A percentile compares a stretch with the other conserved stretches of the same genome.
Conservation (phyloP, 176 grass and related monocot species). For the Pontederia crassipes region DNA sequence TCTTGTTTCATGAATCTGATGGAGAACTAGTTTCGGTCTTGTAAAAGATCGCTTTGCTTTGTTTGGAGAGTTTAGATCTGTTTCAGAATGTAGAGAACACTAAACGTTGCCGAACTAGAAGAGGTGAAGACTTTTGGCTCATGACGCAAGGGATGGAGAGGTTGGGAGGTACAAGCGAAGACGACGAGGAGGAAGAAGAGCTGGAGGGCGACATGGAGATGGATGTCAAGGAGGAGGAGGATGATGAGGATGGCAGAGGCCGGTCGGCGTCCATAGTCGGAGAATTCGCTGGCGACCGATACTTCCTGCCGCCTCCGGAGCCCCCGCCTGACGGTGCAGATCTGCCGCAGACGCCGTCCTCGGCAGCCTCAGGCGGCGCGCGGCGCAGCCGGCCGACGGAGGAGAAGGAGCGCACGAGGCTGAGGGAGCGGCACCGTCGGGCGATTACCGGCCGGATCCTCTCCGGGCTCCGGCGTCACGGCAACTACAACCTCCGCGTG, state of each 20-base stretch:
- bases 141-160: slow-evolving; percentile 15
- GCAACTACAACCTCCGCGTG: slow-evolving; percentile 65
- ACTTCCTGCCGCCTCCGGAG: slow-evolving; percentile 9
- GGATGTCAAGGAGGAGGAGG: slow-evolving; percentile 32
- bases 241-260: slow-evolving; percentile 5
- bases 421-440: slow-evolving; percentile 69
- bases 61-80: too few species aligned
- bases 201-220: slow-evolving; percentile 24
- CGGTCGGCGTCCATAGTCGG: background rate
- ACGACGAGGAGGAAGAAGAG: slow-evolving; percentile 25
- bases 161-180: slow-evolving; percentile 8
- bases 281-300: background rate
- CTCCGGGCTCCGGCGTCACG: slow-evolving; percentile 69
- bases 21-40: too few species aligned
- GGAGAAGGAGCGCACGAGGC: slow-evolving; percentile 90
- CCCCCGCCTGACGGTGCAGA: background rate
- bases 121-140: background rate
- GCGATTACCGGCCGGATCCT: slow-evolving; percentile 79
- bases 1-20: too few species aligned
- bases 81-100: too few species aligned
- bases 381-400: slow-evolving; percentile 30
- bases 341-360: background rate
- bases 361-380: background rate
- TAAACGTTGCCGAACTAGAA: background rate
- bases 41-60: background rate